Conservation (phyloP, 192 early-diverging fungal species). For the Fimicolochytrium jonesii region DNA sequence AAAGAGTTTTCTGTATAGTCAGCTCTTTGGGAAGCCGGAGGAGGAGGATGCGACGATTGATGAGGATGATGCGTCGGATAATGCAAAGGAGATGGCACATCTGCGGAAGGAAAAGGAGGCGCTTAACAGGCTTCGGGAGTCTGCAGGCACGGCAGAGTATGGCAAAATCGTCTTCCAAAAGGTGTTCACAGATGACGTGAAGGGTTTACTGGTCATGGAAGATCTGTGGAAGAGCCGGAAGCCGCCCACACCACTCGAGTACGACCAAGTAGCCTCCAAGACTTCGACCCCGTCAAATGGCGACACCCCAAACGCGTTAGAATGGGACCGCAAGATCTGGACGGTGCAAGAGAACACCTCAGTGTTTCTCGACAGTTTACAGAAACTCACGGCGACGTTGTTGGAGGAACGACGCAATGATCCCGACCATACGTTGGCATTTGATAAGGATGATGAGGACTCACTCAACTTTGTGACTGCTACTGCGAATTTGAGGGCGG, state of each 20-base stretch:
- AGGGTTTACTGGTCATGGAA: constrained; percentile 73
- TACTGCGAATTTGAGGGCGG: constrained; percentile 80
- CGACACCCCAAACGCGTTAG: constrained; percentile 31
- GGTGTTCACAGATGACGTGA: constrained; percentile 79
- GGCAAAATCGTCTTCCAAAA: constrained; percentile 51
- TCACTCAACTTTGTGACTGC: constrained; percentile 93
- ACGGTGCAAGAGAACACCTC: constrained; percentile 61
- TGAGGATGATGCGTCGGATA: constrained; percentile 39
- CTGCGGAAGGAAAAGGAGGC: constrained; percentile 71
- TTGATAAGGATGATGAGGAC: constrained; percentile 96
- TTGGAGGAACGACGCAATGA: constrained; percentile 39
- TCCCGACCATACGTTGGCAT: constrained; percentile 53
- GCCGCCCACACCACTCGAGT: constrained; percentile 67
- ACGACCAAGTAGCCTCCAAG: constrained; percentile 19
- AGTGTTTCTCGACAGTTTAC: constrained; percentile 73
- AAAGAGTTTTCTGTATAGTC: constrained; percentile 90
- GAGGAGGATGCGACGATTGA: constrained; percentile 37
- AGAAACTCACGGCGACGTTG: constrained; percentile 48
- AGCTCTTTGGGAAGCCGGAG: constrained; percentile 73
- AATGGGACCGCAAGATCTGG: constrained; percentile 68
- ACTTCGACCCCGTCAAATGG: constrained; percentile 6
- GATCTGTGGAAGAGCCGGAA: constrained; percentile 82
- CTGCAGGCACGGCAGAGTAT: constrained; percentile 57
- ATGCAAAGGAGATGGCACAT: constrained; percentile 70
- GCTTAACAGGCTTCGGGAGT: constrained; percentile 61